Base-by-base conservation (phyloP, 345 rosid species). In the Noccaea caerulescens region DNA sequence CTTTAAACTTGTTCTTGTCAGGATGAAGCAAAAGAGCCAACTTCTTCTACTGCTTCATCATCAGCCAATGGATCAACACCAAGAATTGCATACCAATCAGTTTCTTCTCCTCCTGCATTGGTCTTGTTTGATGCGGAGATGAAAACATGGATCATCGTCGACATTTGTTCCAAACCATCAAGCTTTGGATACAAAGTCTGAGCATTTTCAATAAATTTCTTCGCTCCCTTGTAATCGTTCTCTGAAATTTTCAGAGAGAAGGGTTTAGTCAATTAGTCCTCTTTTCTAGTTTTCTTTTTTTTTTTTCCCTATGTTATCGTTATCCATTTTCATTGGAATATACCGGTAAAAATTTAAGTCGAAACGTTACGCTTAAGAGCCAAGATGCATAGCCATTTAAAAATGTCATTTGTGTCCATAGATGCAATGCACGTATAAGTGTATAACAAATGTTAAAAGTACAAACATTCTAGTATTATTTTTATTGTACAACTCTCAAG, bases 1-100 rank as follows among this genome's bases (percentile, higher is more conserved):
- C 91, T 3, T 76, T 42, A 27, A 76, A 84, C 74, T 80, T 88
- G 82, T 91, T 91, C 78, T 91, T 91, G 64, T 91, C 92, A 12
- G 97, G 95, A 58, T 87, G 97, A 63, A 91, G 89, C 72, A 80
- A 71, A 70, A 88, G 73, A 41, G 85, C 90, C 38, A 88, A 79
- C 79, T 82, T 87, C 65, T 84, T 78, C 58, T 84, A 84, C 72
- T 0, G 77, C 51, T 10, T 85, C 96, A 18, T 85, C 93, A 77
- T 87, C 85, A 66, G 82, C 88, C 57, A 41, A 74, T n/a, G 88
- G 83, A 63, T 72, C 82, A 12, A 77, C 82, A 51, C 90, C 85
- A 16, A 89, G 89, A 36, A 89, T 59, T 54, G 86, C 84, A 20
- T 86, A 87, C 93, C 92, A 87, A 72, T 89, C 88, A 9, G 71